Conservation (phyloP, 331 rosid genomes). For the Pyrus hybrid region DNA sequence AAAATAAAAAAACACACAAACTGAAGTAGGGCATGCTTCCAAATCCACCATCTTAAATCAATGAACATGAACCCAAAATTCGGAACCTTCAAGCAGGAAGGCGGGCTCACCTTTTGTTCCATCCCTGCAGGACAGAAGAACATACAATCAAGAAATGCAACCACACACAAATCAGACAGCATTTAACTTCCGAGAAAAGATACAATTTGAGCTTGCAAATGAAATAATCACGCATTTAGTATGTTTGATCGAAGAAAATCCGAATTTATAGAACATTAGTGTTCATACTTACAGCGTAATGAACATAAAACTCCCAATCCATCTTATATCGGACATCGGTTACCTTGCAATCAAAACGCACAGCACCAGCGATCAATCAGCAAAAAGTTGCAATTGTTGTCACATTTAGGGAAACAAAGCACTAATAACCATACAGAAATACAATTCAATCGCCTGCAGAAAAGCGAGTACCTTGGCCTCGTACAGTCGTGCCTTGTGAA, state of each 20-base stretch:
- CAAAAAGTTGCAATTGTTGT: background rate
- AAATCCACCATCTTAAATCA: background rate
- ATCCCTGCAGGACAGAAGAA: slow-evolving; percentile 50
- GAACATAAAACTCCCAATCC: slow-evolving; percentile 47
- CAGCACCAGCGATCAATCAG: background rate
- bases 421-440: background rate
- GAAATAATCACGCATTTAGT: background rate
- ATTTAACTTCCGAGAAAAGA: background rate
- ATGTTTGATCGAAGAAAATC: background rate
- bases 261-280: background rate
- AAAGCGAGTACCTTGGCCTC: slow-evolving; percentile 56
- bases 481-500: slow-evolving; percentile 34
- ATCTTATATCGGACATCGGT: slow-evolving; percentile 20
- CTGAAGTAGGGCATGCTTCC: background rate
- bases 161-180: background rate
- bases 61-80: background rate
- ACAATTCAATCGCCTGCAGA: background rate
- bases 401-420: background rate
- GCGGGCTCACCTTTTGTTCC: slow-evolving; percentile 63
- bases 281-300: slow-evolving; percentile 51
- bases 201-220: background rate
- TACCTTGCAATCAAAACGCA: slow-evolving; percentile 31
- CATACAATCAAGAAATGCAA: background rate
- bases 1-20: background rate
- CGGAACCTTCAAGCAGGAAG: slow-evolving; percentile 2